A percentile compares a stretch with the other conserved stretches of the same genome.
phyloP scores from a whole-genome alignment of 345 rosid genomes.

The Corchorus olitorius region DNA sequence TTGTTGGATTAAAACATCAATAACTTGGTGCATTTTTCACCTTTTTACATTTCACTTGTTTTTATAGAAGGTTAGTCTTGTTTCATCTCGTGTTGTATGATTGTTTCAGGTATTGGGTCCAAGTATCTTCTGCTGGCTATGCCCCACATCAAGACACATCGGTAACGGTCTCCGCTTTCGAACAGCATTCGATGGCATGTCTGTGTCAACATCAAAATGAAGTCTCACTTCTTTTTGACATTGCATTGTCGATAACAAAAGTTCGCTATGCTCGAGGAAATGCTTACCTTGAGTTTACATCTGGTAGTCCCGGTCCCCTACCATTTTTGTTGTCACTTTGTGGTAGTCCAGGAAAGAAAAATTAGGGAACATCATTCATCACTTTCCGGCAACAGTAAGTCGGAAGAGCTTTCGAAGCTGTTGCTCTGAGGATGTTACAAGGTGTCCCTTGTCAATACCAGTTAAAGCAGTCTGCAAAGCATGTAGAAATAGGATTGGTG shows the following conservation, averaged over 20 bases:
- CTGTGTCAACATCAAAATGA: constrained; percentile 37
- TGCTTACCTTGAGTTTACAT: not conserved
- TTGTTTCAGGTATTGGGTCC: constrained; percentile 78
- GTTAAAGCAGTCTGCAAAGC: not conserved
- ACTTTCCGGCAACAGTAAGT: not conserved
- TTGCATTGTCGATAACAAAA: constrained; percentile 18
- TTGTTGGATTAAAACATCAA: not conserved
- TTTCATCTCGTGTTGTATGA: constrained; percentile 9
- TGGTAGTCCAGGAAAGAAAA: not conserved
- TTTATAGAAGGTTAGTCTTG: not conserved
- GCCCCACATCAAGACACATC: constrained; percentile 64
- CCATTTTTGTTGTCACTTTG: not conserved
- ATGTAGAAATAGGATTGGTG: constrained; percentile 13
- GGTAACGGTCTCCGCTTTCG: constrained; percentile 79
- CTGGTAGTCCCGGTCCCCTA: not conserved
- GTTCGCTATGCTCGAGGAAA: not conserved
- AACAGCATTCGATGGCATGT: constrained; percentile 52
- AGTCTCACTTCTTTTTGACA: constrained; percentile 10
- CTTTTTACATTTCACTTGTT: not conserved
- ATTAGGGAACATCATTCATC: not conserved
- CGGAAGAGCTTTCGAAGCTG: constrained; percentile 7
- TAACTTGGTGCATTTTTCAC: not conserved
- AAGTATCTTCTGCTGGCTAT: constrained; percentile 69
- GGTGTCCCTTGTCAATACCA: constrained; percentile 1
- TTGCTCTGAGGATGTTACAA: constrained; percentile 7